Conservation (phyloP, 768 basidiomycete genomes). For the Pleurotus tuber-regium region DNA sequence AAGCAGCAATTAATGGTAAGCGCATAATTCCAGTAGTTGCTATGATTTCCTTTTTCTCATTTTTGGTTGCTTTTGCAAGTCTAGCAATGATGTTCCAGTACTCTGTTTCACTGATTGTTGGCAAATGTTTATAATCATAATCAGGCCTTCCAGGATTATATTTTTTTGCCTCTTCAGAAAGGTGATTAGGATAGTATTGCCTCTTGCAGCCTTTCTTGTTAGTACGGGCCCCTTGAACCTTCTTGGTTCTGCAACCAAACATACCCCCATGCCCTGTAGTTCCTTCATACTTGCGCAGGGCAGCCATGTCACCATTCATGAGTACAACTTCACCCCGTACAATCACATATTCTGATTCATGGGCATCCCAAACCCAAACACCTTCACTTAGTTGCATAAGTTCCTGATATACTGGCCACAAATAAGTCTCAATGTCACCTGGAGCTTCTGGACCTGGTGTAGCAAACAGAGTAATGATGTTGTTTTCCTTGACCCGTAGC, state of each 20-base stretch:
- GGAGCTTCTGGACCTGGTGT: slow-evolving; percentile 27
- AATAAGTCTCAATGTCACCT: slow-evolving; percentile 24
- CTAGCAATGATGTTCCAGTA: slow-evolving; percentile 24
- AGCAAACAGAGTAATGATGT: slow-evolving; percentile 22
- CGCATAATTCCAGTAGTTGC: slow-evolving; percentile 21
- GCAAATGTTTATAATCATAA: slow-evolving; percentile 22
- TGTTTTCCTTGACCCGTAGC: slow-evolving; percentile 16
- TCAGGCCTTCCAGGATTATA: slow-evolving; percentile 22
- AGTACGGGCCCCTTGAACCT: slow-evolving; percentile 27
- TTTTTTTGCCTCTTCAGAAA: slow-evolving; percentile 17
- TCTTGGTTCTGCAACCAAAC: slow-evolving; percentile 24
- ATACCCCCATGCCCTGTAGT: too few relatives aligned
- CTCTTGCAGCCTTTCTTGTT: slow-evolving; percentile 18
- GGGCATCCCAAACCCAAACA: slow-evolving; percentile 32
- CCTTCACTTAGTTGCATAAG: slow-evolving; percentile 24
- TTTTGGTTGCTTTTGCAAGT: slow-evolving; percentile 15
- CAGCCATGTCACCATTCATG: slow-evolving; percentile 29
- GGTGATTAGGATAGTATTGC: slow-evolving; percentile 26
- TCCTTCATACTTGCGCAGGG: slow-evolving; percentile 30
- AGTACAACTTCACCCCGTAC: slow-evolving; percentile 18
- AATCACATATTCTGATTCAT: slow-evolving; percentile 22
- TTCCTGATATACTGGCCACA: slow-evolving; percentile 24
- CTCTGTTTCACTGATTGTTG: slow-evolving; percentile 17
- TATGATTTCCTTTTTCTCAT: slow-evolving; percentile 17
- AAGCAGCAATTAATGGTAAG: slow-evolving; percentile 28